Conservation (phyloP, 2,329 filamentous ascomycete species). For the Aureobasidium pullulans region DNA sequence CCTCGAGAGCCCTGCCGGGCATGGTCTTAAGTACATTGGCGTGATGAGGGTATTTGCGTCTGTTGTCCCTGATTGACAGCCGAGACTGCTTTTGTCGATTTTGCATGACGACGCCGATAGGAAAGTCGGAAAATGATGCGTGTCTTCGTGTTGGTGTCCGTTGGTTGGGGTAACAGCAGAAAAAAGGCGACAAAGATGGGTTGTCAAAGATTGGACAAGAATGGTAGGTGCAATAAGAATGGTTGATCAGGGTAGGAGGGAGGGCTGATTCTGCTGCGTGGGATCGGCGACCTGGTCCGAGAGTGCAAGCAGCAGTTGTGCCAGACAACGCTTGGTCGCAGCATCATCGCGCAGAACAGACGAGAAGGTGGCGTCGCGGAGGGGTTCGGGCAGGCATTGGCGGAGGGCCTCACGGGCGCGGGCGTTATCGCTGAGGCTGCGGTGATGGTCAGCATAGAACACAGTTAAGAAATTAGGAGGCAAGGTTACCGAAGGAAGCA, state of each 20-base stretch:
- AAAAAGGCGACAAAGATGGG: neutral
- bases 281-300: conserved; percentile 52
- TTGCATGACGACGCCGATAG: neutral
- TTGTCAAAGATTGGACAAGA: conserved; percentile 11
- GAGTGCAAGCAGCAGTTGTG: conserved; percentile 93
- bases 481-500: conserved; percentile 80
- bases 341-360: conserved; percentile 94
- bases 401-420: conserved; percentile 88
- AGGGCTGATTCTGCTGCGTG: conserved; percentile 10
- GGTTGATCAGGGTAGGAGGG: conserved; percentile 7
- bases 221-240: neutral
- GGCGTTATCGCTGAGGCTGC: conserved; percentile 87
- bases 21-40: neutral
- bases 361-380: conserved; percentile 96
- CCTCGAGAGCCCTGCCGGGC: neutral
- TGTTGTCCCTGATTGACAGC: neutral
- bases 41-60: neutral
- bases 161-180: neutral
- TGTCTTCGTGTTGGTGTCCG: conserved; percentile 2
- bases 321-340: conserved; percentile 92
- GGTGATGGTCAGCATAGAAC: conserved; percentile 14
- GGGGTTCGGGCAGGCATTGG: conserved; percentile 94
- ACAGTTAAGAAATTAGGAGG: neutral
- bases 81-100: neutral
- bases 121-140: neutral